phyloP scores from a whole-genome alignment of 108 stramenopile genomes.

The Conticribra guillardii region DNA sequence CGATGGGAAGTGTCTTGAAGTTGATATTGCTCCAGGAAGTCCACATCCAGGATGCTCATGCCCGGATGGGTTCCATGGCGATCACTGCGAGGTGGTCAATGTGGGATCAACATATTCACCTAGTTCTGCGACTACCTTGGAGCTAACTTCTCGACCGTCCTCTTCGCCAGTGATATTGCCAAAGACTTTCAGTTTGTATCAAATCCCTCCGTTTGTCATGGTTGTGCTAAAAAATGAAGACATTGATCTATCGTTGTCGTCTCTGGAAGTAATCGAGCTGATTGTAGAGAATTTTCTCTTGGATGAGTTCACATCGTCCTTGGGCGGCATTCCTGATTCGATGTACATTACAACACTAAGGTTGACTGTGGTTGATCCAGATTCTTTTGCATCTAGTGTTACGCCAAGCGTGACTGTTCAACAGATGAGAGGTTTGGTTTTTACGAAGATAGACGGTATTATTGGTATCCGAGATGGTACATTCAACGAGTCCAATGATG shows the following conservation, averaged over 20 bases:
- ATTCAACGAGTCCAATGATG: neutral
- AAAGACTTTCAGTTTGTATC: neutral
- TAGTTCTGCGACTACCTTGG: neutral
- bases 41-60: neutral
- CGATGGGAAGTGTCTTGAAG: neutral
- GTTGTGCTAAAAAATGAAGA: neutral
- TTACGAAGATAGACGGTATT: neutral
- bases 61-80: neutral
- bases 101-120: neutral
- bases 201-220: neutral
- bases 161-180: neutral
- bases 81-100: neutral
- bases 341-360: neutral
- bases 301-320: neutral
- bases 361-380: neutral
- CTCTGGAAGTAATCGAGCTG: neutral
- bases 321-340: neutral
- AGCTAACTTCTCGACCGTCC: neutral
- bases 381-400: neutral
- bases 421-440: neutral
- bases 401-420: neutral
- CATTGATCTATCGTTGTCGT: neutral
- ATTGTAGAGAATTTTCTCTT: neutral
- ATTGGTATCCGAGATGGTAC: neutral
- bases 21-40: neutral